Base-by-base conservation (phyloP, 371 early-diverging fungal genomes). In the Saksenaea vasiformis region DNA sequence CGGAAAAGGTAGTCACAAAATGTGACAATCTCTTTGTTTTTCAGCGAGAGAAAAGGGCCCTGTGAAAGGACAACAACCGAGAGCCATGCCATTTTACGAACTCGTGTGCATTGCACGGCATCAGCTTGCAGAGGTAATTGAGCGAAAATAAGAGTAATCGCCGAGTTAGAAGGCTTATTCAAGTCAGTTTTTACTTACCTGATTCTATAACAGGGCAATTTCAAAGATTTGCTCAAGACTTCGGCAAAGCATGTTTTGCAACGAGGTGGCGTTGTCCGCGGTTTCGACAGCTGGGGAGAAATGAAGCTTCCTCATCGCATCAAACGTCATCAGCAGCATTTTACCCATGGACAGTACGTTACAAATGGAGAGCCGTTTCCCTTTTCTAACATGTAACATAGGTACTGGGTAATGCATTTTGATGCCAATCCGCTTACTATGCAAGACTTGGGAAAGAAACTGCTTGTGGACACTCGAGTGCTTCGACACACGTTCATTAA, bases 361-460 rank as follows among this genome's bases (percentile, higher is more conserved):
- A 11, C 17, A 1, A 54, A 13, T 47, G 59, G 27, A 51, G 19
- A 55, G 15, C 26, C 3, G 39, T 11, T 28, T 38, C 44, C 51
- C 8, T 56, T 22, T 44, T 17, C 53, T 54, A 9, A 35, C 9
- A 28, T 2, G 4, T n/a, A 36, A 13, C 43, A 41, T 62, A 90
- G 90, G 51, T 90, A 88, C 66, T 91, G 86, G 85, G 66, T 88
- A 27, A 91, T 94, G 91, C 89, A 89, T 61, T 94, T 92, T 69
- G 90, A 91, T 64, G 83, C 91, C 37, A 87, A 89, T 26, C 91
- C 92, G 1, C 63, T 79, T 38, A 83, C 82, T 9, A 74, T 90
- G 65, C 74, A 74, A 60, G 81, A 84, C 34, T 72, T 92, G 58
- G 76, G 80, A 68, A 88, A 88, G 68, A 78, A 82, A 47, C 82